Conservation (phyloP, 1,284 basidiomycete genomes). For the Cryptococcus sp. region DNA sequence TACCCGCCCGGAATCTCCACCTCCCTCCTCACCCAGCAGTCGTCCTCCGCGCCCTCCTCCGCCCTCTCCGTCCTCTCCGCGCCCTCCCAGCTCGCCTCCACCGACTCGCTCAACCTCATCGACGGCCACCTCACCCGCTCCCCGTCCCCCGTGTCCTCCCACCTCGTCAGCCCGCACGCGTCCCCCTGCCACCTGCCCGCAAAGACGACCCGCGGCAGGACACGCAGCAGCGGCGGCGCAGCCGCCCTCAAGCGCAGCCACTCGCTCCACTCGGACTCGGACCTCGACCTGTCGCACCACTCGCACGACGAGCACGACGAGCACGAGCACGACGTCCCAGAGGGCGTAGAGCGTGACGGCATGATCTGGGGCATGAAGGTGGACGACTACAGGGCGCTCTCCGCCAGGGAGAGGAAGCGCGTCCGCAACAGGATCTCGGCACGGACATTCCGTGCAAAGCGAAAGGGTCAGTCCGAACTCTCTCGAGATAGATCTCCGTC, state of each 20-base stretch:
- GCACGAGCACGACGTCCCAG: constrained; percentile 41
- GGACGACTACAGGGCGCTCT: constrained; percentile 45
- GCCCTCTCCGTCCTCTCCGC: not conserved
- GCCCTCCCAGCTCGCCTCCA: constrained; percentile 9
- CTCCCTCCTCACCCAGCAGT: constrained; percentile 24
- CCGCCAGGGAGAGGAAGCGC: constrained; percentile 47
- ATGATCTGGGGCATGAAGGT: constrained; percentile 53
- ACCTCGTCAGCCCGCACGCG: constrained; percentile 17
- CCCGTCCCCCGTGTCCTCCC: constrained; percentile 17
- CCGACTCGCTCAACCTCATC: constrained; percentile 31
- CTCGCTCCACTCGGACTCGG: constrained; percentile 30
- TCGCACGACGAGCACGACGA: constrained; percentile 26
- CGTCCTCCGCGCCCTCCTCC: constrained; percentile 1
- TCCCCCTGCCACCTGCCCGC: constrained; percentile 9
- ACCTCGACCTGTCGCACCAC: constrained; percentile 18
- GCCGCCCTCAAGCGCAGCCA: constrained; percentile 11
- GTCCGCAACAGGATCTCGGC: constrained; percentile 50
- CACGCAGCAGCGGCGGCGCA: constrained; percentile 2
- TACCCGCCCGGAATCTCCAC: constrained; percentile 28
- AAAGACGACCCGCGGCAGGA: not conserved
- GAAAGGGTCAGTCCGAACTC: constrained; percentile 40
- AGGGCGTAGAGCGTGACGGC: constrained; percentile 49
- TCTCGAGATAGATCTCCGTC: not conserved
- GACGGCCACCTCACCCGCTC: constrained; percentile 28
- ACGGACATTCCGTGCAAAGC: constrained; percentile 48